A percentile compares a stretch with the other conserved stretches of the same genome.
These are phyloP conservation scores for Saccharomycodes ludwigii DNA, from an alignment of 805 yeast species.

Conservation along the genomic window DNA sequence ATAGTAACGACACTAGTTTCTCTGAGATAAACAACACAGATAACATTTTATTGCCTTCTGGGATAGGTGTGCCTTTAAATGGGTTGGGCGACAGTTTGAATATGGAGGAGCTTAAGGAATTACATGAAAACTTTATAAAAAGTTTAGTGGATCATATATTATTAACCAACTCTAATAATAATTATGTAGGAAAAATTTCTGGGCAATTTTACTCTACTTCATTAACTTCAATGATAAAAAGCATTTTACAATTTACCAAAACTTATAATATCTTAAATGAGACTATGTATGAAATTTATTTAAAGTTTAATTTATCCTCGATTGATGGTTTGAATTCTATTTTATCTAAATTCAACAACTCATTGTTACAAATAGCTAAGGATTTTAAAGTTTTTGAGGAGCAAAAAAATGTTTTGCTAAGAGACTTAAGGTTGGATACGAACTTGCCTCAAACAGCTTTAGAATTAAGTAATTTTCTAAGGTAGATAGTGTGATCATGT, in stretches of 20 bases:
- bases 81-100: too few species aligned
- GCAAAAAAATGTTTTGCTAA: constrained; percentile 29
- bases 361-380: constrained; percentile 30
- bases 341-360: constrained; percentile 22
- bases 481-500: constrained; percentile 6
- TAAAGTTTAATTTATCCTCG: constrained; percentile 18
- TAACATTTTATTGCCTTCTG: too few species aligned
- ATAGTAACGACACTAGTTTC: background rate
- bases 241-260: constrained; percentile 28
- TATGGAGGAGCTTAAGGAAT: constrained; percentile 3
- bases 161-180: constrained; percentile 16
- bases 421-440: constrained; percentile 42
- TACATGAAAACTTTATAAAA: constrained; percentile 24
- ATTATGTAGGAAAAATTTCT: constrained; percentile 26
- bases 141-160: constrained; percentile 27
- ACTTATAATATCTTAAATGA: constrained; percentile 27
- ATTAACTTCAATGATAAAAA: constrained; percentile 25
- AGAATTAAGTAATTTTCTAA: constrained; percentile 30
- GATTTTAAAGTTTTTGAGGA: constrained; percentile 33
- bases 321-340: constrained; percentile 15
- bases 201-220: constrained; percentile 31
- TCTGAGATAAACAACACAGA: background rate
- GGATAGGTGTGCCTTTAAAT: too few species aligned
- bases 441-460: constrained; percentile 35
- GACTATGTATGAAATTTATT: constrained; percentile 23